These are phyloP conservation scores for Penstemon barbatus DNA, from an alignment of 257 asterid species.

Conservation along the genomic window DNA sequence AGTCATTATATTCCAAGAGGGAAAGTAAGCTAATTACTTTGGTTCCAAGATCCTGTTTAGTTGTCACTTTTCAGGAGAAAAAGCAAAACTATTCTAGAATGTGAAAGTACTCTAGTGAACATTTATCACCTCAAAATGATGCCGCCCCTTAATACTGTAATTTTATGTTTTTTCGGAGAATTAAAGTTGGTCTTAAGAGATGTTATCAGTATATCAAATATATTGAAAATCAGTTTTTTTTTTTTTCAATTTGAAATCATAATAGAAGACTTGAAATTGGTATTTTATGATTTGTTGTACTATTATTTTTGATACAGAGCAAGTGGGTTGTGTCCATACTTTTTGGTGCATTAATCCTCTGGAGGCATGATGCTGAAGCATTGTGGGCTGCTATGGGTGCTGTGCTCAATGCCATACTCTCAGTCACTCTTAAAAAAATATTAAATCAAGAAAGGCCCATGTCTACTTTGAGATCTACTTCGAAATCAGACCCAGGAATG, in stretches of 20 bases:
- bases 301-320: slow-evolving; percentile 42
- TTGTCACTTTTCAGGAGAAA: not conserved
- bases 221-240: too few relatives aligned
- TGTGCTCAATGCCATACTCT: slow-evolving; percentile 37
- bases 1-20: not conserved
- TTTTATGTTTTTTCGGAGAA: not conserved
- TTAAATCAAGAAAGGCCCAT: slow-evolving; percentile 57
- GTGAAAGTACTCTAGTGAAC: not conserved
- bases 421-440: slow-evolving; percentile 37
- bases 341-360: slow-evolving; percentile 35
- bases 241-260: not conserved
- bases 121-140: not conserved
- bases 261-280: not conserved
- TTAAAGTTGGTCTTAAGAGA: not conserved
- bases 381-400: slow-evolving; percentile 51
- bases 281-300: not conserved
- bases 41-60: not conserved
- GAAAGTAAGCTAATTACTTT: not conserved
- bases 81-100: not conserved
- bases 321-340: slow-evolving; percentile 45
- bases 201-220: too few relatives aligned
- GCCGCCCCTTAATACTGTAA: not conserved
- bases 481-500: slow-evolving; percentile 65
- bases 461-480: slow-evolving; percentile 38
- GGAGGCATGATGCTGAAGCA: slow-evolving; percentile 54